These are phyloP conservation scores for Solanum bulbocastanum DNA, from an alignment of 257 asterid genomes.

Conservation along the genomic window DNA sequence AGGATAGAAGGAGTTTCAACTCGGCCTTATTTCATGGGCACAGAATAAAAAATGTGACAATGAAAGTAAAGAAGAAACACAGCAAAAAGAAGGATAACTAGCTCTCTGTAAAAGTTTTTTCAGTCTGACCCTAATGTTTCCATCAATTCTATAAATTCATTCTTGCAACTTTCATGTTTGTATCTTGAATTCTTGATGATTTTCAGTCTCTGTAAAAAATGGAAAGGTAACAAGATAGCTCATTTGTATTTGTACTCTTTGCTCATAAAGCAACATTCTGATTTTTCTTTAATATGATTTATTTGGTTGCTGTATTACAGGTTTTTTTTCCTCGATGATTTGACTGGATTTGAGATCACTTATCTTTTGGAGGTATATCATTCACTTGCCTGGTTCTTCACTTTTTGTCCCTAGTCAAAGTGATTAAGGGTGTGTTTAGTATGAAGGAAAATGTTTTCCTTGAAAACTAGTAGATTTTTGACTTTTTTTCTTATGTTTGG, in stretches of 20 bases:
- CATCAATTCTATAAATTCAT: background rate
- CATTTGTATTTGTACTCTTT: background rate
- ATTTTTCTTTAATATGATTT: background rate
- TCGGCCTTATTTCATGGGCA: background rate
- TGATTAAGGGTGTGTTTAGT: background rate
- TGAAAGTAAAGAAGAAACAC: background rate
- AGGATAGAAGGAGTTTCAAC: no score
- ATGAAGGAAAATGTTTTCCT: no score
- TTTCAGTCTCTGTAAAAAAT: background rate
- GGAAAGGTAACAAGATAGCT: background rate
- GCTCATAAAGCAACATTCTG: background rate
- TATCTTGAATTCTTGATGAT: background rate
- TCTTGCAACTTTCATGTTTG: background rate
- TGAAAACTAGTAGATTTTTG: no score
- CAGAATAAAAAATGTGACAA: no score
- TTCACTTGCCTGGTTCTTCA: background rate
- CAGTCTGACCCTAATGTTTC: background rate
- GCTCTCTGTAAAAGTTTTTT: no score
- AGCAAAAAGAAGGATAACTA: background rate
- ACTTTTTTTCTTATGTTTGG: no score
- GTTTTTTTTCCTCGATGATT: constrained; percentile 92
- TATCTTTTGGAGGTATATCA: constrained; percentile 72
- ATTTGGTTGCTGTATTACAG: constrained; percentile 18
- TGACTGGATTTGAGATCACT: constrained; percentile 91
- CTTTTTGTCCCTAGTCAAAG: background rate